Evolutionary conservation across 352 stramenopile genomes (phyloP), one percentile per base, ranked within the genome.

Genomic region (Globisporangium middletonii): DNA sequence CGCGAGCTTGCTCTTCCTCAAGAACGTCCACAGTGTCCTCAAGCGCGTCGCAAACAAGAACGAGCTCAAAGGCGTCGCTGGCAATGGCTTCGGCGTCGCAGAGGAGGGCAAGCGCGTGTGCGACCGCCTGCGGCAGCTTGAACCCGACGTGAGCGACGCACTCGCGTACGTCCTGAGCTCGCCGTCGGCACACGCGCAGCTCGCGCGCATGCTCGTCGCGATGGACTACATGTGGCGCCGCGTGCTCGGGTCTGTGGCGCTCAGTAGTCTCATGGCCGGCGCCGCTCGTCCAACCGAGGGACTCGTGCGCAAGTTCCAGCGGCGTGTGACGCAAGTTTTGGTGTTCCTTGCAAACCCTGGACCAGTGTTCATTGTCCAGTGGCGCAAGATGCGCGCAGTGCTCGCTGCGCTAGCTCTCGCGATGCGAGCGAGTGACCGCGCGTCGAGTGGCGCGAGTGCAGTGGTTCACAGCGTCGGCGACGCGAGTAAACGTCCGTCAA

Each of bases 191-290:
- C 68, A 46, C 16, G 59, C 67, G 19, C 67, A 63, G 0, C 38
- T 84, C 5, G 63, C 63, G 11, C 57, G 72, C 19, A 53, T 65
- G 41, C 59, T 81, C 9, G 42, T 74, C 15, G 69, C 72, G 1
- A 75, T 75, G 53, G 60, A 69, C 19, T 84, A 79, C 60, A 69
- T 71, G 42, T 84, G 74, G 74, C 60, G 57, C 42, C 59, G 74
- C 2, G 62, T 69, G 0, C 61, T 84, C 19, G 67, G 69, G 1
- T 41, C 49, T 0, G 52, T 33, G 4, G 62, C 57, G 11, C 53
- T 81, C 3, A 59, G 60, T 19, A 63, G 33, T 15, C 68, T 67
- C 5, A 77, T 83, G 72, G 54, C 54, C n/a, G 59, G 54, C 13
- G 59, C 59, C 1, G 57, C 48, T 8, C 55, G 64, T 44, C 49